Evolutionary conservation across 2,329 filamentous ascomycete species (phyloP).

Genomic region (Pseudogymnoascus pannorum): DNA sequence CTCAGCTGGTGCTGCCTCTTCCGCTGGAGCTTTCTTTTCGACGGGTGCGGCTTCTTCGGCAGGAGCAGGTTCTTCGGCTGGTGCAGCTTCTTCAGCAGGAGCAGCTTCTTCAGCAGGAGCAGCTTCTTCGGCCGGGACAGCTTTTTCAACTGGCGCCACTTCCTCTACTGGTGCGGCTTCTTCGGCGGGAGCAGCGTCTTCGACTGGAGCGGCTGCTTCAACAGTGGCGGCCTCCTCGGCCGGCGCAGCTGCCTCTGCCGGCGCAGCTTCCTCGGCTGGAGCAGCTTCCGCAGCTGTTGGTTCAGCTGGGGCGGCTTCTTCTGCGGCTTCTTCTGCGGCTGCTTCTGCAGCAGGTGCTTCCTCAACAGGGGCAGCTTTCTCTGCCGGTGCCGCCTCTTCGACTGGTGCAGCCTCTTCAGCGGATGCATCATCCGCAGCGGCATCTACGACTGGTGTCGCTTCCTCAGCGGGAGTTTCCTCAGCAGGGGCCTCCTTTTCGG

Average conservation of each 20-base stretch:
- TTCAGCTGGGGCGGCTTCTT: too few species aligned
- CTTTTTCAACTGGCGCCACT: not conserved
- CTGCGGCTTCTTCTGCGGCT: not conserved
- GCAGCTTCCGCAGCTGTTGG: too few species aligned
- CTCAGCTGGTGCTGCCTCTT: not conserved
- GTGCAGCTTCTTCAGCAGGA: not conserved
- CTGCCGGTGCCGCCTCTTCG: constrained; percentile 7
- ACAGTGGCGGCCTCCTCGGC: not conserved
- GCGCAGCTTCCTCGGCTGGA: not conserved
- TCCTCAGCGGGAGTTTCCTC: not conserved
- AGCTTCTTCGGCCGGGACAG: not conserved
- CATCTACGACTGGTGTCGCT: too few species aligned
- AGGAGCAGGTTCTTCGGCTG: not conserved
- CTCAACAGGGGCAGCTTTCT: not conserved
- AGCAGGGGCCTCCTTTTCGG: not conserved
- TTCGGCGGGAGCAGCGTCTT: constrained; percentile 11
- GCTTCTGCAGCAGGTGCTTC: not conserved
- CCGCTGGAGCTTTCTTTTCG: not conserved
- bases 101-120: not conserved
- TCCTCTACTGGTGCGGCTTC: constrained; percentile 18
- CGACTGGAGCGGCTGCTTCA: not conserved
- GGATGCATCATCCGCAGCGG: not conserved
- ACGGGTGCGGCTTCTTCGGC: too few species aligned
- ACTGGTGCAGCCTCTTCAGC: not conserved
- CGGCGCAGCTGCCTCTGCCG: not conserved